Conservation (phyloP, 306 rosid genomes). For the Lathyrus sativus region DNA sequence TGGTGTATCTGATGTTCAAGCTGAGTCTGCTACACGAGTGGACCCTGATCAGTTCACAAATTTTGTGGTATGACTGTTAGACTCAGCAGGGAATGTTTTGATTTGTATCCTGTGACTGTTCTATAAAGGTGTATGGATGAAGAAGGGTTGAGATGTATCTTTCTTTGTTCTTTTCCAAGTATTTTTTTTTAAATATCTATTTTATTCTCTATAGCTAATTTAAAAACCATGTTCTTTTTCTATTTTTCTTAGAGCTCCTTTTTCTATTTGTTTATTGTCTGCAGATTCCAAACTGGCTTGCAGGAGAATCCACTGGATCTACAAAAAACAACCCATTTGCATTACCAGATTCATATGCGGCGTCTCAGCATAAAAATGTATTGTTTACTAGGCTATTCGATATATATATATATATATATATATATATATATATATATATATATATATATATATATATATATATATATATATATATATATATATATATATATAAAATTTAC, state of each 20-base stretch:
- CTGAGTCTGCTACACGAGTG: slow-evolving; percentile 72
- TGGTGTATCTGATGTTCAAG: slow-evolving; percentile 90
- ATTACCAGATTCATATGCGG: slow-evolving; percentile 70
- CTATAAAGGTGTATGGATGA: slow-evolving; percentile 12
- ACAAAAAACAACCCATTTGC: slow-evolving; percentile 78
- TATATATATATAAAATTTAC: background rate
- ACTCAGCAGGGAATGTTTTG: slow-evolving; percentile 4
- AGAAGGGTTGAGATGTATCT: slow-evolving; percentile 20
- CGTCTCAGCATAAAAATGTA: slow-evolving; percentile 73
- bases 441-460: background rate
- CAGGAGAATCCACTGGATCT: slow-evolving; percentile 64
- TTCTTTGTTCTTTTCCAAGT: slow-evolving; percentile 12
- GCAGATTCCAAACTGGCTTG: slow-evolving; percentile 91
- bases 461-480: background rate
- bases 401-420: background rate
- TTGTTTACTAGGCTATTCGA: slow-evolving; percentile 30
- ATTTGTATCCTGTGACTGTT: slow-evolving; percentile 25
- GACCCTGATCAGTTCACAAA: slow-evolving; percentile 86
- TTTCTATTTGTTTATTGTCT: slow-evolving; percentile 11
- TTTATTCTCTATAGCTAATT: slow-evolving; percentile 3
- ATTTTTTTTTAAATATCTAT: background rate
- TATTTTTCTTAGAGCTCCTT: background rate
- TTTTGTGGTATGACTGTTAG: slow-evolving; percentile 66
- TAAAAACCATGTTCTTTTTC: background rate
- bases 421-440: background rate